Base-by-base conservation (phyloP, 2,329 filamentous ascomycete genomes). In the Botrytis galanthina region DNA sequence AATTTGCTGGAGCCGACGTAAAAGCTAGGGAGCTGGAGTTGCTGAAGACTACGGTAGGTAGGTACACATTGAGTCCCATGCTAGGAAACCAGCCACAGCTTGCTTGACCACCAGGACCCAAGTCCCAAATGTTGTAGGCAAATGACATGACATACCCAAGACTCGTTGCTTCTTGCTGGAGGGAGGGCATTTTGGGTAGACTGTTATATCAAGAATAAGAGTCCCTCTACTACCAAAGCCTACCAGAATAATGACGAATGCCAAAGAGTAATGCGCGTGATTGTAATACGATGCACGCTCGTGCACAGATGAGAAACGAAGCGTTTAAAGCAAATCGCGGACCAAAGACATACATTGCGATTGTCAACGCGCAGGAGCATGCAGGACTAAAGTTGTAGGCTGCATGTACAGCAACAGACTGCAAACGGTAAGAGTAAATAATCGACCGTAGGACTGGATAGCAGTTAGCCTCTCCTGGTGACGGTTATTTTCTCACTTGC, bases 241-340 rank as follows among this genome's bases (percentile, higher is more conserved):
- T 46, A 88, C 83, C 61, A 93, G 80, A 20, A 86, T 87, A 44
- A 91, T 86, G 78, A 93, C 92, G 35, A 91, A 81, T 0, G 88
- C 90, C 20, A 93, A 84, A 0, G 87, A 91, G 91, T 74, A 88
- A 86, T 1, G 87, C 89, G 6, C 91, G 92, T 0, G 90, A 91
- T n/a, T n/a, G n/a, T n/a, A n/a, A n/a, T 0, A 92, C 83, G 71
- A 92, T 88, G 44, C 86, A 87, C 67, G 90, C 89, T 9, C 88
- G 80, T 6, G 88, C 87, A 78, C 87, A 90, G 73, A 92, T 84
- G 77, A 92, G 86, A 18, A 93, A 83, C 3, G 88, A 89, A 35
- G 88, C 82, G 78, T 93, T 93, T 83, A 93, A 93, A 8, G 91
- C 91, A 76, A 88, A 88, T 75, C 88, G 87, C 61, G 91, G 85